Percentiles rank a stretch among this genome's conserved stretches.
These are phyloP conservation scores for Geosmithia morbida DNA, from an alignment of 2,329 filamentous ascomycete species.

Conservation along the genomic window DNA sequence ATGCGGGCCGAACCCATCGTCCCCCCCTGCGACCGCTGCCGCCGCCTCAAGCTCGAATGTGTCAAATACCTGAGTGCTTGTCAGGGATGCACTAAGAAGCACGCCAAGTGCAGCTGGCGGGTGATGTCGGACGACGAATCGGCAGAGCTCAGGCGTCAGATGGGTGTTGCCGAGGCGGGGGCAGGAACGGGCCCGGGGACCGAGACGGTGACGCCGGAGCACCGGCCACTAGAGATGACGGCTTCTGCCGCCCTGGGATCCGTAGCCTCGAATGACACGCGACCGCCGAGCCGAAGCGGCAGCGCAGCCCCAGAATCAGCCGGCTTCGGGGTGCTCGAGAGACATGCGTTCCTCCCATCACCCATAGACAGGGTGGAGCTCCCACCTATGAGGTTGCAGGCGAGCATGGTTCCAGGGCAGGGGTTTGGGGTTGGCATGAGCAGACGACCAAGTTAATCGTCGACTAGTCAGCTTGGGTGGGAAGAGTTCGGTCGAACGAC, in stretches of 20 bases:
- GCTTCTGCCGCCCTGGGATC: not conserved
- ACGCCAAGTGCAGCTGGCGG: conserved; percentile 79
- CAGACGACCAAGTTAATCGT: conserved; percentile 1
- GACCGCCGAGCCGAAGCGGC: not conserved
- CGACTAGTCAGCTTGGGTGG: not conserved
- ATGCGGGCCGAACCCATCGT: conserved; percentile 58
- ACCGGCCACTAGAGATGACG: not conserved
- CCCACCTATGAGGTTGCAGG: conserved; percentile 3
- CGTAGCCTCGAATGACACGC: not conserved
- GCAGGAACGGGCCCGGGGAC: not conserved
- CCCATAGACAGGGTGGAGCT: conserved; percentile 2
- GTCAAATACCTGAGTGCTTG: conserved; percentile 79
- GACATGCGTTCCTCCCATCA: not conserved
- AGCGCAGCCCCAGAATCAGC: not conserved
- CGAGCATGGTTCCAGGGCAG: not conserved
- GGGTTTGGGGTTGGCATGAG: not conserved
- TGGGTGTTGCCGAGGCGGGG: conserved; percentile 6
- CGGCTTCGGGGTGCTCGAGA: not conserved
- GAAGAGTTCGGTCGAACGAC: not conserved
- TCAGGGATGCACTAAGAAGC: conserved; percentile 77
- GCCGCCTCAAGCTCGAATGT: conserved; percentile 66
- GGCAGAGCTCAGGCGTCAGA: conserved; percentile 12
- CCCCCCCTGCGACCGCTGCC: conserved; percentile 76
- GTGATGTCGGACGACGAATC: conserved; percentile 62
- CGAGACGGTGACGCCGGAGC: not conserved